Evolutionary conservation across 768 basidiomycete genomes (phyloP), one percentile per base, ranked within the genome.

Genomic region (Tephrocybe sp.): DNA sequence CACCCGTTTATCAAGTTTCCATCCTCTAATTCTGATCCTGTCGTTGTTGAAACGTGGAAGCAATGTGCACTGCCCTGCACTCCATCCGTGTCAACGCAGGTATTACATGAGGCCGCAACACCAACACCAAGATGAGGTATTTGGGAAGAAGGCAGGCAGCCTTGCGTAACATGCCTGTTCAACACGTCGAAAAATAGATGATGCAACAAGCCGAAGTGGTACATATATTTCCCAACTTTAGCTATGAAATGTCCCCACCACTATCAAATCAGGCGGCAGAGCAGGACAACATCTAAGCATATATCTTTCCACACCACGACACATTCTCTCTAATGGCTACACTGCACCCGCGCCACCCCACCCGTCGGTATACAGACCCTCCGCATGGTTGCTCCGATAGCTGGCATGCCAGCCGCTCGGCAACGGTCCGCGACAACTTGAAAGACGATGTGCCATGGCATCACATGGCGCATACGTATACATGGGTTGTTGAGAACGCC

Each of bases 401-500:
- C 38, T 31, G 49, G 39, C 50, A 31, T 15, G 29, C 45, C 27
- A 49, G 41, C 24, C 51, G 48, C 27, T 39, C 51, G 23, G 49
- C 42, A 7, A 52, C 37, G 30, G 23, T 49, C 27, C 50, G 45
- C 18, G 34, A 41, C 29, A 57, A 46, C 46, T n/a, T n/a, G n/a
- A 50, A 46, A 27, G 42, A 55, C 6, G 60, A 60, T 19, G 49
- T 40, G 31, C 66, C 74, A 11, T 75, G 75, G 73, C 59, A 68
- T 47, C 71, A 75, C 30, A 71, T 72, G 69, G 64, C 68, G 10
- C 60, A 73, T 21, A 71, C 77, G 8, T 75, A 72, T 54, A 61
- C 71, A 5, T 81, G 76, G 73, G 77, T 77, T 6, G 70, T 73
- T 42, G 77, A 83, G 50, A 80, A 84, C 62, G 77, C 79, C 54